Conservation (phyloP, 176 grass and related monocot genomes). For the Cymbopogon citratus region DNA sequence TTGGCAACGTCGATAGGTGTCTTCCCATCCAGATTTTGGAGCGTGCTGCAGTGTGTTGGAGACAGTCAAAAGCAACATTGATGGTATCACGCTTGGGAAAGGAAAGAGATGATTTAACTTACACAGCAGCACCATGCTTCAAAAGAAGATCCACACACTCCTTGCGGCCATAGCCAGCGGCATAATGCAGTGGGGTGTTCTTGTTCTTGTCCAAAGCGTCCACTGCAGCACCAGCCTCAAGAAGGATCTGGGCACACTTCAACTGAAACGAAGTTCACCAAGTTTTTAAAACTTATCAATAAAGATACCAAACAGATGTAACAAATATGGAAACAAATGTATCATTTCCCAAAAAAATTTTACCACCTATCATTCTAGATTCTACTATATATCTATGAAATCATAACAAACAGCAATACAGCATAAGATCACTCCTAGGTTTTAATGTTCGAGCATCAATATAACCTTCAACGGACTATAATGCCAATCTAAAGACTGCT, state of each 20-base stretch:
- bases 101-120: slow-evolving; percentile 31
- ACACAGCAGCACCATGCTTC: slow-evolving; percentile 83
- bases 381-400: background rate
- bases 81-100: background rate
- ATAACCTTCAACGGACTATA: background rate
- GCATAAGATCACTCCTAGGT: background rate
- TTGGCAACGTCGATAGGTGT: slow-evolving; percentile 83
- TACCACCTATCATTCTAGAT: background rate
- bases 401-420: background rate
- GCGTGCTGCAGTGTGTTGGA: slow-evolving; percentile 44
- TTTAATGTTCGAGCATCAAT: background rate
- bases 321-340: too few species aligned
- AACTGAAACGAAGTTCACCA: slow-evolving; percentile 36
- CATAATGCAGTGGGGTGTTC: slow-evolving; percentile 87
- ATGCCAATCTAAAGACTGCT: background rate
- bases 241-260: slow-evolving; percentile 62
- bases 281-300: background rate
- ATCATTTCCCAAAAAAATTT: background rate
- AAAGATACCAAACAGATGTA: background rate
- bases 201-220: slow-evolving; percentile 88
- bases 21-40: slow-evolving; percentile 85
- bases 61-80: background rate
- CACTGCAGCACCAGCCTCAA: slow-evolving; percentile 61
- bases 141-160: slow-evolving; percentile 80
- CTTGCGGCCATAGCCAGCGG: slow-evolving; percentile 78